These are phyloP conservation scores for Mycena belliarum DNA, from an alignment of 768 basidiomycete species.

Conservation along the genomic window DNA sequence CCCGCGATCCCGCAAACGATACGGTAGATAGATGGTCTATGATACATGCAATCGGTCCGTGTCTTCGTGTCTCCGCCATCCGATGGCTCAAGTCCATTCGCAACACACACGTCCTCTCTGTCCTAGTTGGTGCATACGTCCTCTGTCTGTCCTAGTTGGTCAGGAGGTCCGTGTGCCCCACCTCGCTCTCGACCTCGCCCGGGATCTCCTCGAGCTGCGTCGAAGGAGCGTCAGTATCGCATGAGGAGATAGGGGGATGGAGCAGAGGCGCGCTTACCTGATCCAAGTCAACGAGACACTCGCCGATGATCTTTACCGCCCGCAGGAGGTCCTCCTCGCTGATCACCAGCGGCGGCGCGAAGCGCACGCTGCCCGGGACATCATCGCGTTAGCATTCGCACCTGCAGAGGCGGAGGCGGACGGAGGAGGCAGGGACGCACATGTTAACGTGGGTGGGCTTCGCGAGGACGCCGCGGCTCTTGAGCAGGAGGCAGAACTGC, in stretches of 20 bases:
- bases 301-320: slow-evolving; percentile 74
- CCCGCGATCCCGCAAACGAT: too few relatives aligned
- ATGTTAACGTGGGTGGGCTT: slow-evolving; percentile 97
- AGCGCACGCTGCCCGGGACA: slow-evolving; percentile 57
- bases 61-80: too few relatives aligned
- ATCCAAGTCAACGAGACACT: slow-evolving; percentile 81
- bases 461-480: slow-evolving; percentile 88
- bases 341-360: slow-evolving; percentile 95
- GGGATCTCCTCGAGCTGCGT: slow-evolving; percentile 52
- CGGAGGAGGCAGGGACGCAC: slow-evolving; percentile 65
- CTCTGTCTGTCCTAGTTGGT: not conserved
- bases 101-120: too few relatives aligned
- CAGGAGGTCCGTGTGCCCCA: not conserved
- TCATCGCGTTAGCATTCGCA: too few relatives aligned
- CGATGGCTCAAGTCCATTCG: too few relatives aligned
- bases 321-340: slow-evolving; percentile 80
- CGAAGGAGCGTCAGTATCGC: slow-evolving; percentile 18
- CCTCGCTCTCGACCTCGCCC: slow-evolving; percentile 39
- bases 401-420: too few relatives aligned
- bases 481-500: slow-evolving; percentile 92
- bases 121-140: too few relatives aligned
- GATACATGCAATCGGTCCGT: too few relatives aligned
- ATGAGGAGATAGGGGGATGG: not conserved
- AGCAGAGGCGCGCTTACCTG: slow-evolving; percentile 42
- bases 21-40: too few relatives aligned